phyloP scores from a whole-genome alignment of 2,329 filamentous ascomycete species.

The Cladophialophora immunda region DNA sequence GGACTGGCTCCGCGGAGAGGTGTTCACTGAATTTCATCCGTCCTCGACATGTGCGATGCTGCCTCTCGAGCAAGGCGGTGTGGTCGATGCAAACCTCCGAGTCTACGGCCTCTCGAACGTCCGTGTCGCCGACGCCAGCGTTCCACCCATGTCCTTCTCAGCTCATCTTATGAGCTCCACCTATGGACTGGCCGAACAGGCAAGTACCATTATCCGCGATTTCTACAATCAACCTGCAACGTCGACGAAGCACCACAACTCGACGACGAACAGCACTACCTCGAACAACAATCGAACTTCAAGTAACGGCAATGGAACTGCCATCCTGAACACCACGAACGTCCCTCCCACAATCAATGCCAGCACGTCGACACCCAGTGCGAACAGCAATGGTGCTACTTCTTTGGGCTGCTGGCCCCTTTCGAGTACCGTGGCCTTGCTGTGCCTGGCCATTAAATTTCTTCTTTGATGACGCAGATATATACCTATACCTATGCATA shows the following conservation, averaged over 20 bases:
- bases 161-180: constrained; percentile 49
- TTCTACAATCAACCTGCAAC: constrained; percentile 36
- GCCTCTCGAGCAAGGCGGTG: constrained; percentile 52
- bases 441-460: background rate
- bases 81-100: constrained; percentile 53
- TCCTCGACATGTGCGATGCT: constrained; percentile 56
- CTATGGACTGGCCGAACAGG: constrained; percentile 47
- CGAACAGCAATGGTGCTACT: constrained; percentile 7
- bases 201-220: constrained; percentile 43
- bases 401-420: constrained; percentile 9
- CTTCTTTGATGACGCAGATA: constrained; percentile 6
- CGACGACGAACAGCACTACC: background rate
- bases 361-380: constrained; percentile 2
- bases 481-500: constrained; percentile 4
- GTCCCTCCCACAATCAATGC: background rate
- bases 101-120: constrained; percentile 53
- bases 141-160: constrained; percentile 47
- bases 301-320: constrained; percentile 8
- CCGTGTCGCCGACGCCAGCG: constrained; percentile 48
- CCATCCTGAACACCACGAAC: constrained; percentile 17
- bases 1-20: constrained; percentile 32
- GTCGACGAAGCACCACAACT: constrained; percentile 3
- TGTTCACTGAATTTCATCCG: constrained; percentile 39
- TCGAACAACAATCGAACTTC: constrained; percentile 9
- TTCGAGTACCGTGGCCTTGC: constrained; percentile 1